Conservation (phyloP, 192 early-diverging fungal genomes). For the Coemansia sp. region DNA sequence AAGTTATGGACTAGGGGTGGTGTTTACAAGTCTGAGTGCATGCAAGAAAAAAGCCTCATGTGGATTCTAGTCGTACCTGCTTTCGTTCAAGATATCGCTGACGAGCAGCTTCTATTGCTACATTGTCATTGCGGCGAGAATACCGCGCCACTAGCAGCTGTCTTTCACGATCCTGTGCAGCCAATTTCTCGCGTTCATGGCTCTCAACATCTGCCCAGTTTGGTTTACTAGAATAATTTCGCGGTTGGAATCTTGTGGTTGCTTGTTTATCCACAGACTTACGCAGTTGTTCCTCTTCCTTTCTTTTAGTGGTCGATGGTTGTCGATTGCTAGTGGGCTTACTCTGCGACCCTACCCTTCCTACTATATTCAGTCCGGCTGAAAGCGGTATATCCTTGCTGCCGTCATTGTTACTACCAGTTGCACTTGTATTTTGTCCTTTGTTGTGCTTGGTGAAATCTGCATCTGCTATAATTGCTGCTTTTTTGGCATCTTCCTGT, state of each 20-base stretch:
- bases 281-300: not conserved
- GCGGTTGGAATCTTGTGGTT: not conserved
- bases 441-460: not conserved
- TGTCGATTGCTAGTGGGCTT: not conserved
- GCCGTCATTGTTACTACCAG: not conserved
- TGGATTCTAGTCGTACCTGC: not conserved
- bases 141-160: conserved; percentile 22
- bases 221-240: not conserved
- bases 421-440: not conserved
- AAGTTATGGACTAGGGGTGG: not conserved
- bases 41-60: too few relatives aligned
- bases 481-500: conserved; percentile 62
- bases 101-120: conserved; percentile 29
- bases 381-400: not conserved
- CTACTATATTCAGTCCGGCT: not conserved
- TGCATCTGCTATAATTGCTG: conserved; percentile 29
- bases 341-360: not conserved
- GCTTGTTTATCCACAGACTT: not conserved
- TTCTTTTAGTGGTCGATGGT: not conserved
- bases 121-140: conserved; percentile 37
- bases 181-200: conserved; percentile 5
- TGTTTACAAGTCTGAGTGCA: too few relatives aligned
- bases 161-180: conserved; percentile 9
- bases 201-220: not conserved
- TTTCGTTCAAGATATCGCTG: conserved; percentile 26